Evolutionary conservation across 2,329 filamentous ascomycete genomes (phyloP).

Genomic region (Colletotrichum sp.): DNA sequence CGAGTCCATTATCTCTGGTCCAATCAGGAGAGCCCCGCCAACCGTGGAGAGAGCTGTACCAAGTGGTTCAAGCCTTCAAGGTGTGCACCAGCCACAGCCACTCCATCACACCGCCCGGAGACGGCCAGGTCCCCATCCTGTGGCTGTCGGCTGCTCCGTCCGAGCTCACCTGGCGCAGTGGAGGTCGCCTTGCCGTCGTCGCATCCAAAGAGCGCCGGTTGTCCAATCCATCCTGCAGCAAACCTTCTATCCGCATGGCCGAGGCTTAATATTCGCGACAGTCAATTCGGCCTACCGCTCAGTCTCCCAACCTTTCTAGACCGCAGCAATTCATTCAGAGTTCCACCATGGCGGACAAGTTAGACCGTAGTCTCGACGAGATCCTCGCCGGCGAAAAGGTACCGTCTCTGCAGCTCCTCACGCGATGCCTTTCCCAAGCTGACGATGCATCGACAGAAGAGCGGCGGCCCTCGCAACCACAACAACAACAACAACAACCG

Average conservation of each 20-base stretch:
- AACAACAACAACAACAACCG: conserved; percentile 25
- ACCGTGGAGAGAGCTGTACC: neutral
- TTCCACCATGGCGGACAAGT: conserved; percentile 41
- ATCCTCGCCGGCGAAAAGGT: conserved; percentile 57
- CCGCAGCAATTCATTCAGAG: neutral
- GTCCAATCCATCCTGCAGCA: conserved; percentile 1
- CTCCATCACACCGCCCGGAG: neutral
- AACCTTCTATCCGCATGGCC: neutral
- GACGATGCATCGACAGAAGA: conserved; percentile 18
- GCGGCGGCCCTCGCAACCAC: conserved; percentile 38
- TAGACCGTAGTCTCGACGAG: conserved; percentile 63
- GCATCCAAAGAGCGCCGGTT: neutral
- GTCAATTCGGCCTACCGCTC: neutral
- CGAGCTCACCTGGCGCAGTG: neutral
- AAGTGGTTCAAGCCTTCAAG: neutral
- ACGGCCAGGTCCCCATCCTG: neutral
- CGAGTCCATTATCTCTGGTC: neutral
- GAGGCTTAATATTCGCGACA: neutral
- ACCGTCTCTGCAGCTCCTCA: conserved; percentile 31
- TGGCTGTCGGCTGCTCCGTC: neutral
- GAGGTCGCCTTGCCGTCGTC: neutral
- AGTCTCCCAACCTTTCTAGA: neutral
- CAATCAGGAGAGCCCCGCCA: neutral
- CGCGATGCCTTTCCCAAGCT: neutral
- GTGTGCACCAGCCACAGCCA: neutral